phyloP scores from a whole-genome alignment of 768 basidiomycete species.

The Podaxis sp. region DNA sequence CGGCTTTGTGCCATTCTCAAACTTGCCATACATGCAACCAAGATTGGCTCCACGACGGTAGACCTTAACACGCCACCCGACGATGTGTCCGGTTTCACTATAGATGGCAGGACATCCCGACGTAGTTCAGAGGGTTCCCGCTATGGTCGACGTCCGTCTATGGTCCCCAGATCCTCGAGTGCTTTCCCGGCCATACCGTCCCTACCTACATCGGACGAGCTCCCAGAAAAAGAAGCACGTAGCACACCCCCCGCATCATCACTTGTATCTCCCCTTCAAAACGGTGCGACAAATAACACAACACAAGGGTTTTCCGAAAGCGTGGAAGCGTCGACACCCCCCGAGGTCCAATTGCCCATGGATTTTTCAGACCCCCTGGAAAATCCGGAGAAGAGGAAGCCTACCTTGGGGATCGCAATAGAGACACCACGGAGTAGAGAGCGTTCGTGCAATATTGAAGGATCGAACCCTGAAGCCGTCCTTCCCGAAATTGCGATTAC shows the following conservation, averaged over 20 bases:
- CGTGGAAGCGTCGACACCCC: neutral
- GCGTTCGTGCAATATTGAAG: neutral
- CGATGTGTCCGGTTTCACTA: neutral
- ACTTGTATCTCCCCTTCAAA: neutral
- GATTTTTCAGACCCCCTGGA: neutral
- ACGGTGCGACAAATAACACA: neutral
- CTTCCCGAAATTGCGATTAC: neutral
- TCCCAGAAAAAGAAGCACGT: neutral
- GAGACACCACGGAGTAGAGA: neutral
- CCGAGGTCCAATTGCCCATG: neutral
- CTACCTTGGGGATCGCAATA: neutral
- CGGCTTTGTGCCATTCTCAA: conserved; percentile 65
- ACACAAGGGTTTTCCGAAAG: neutral
- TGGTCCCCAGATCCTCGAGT: conserved; percentile 51
- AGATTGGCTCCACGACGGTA: conserved; percentile 28
- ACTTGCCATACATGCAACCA: conserved; percentile 53
- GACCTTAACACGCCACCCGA: neutral
- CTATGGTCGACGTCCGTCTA: conserved; percentile 38
- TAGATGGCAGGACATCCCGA: conserved; percentile 12
- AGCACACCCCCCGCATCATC: neutral
- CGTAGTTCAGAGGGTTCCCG: conserved; percentile 44
- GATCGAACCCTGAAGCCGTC: neutral
- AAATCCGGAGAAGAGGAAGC: neutral
- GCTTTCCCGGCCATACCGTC: conserved; percentile 20
- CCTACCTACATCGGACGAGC: neutral